A percentile compares a stretch with the other conserved stretches of the same genome.
Conservation (phyloP, 139 green algal genomes). For the Yamagishiella unicocca region DNA sequence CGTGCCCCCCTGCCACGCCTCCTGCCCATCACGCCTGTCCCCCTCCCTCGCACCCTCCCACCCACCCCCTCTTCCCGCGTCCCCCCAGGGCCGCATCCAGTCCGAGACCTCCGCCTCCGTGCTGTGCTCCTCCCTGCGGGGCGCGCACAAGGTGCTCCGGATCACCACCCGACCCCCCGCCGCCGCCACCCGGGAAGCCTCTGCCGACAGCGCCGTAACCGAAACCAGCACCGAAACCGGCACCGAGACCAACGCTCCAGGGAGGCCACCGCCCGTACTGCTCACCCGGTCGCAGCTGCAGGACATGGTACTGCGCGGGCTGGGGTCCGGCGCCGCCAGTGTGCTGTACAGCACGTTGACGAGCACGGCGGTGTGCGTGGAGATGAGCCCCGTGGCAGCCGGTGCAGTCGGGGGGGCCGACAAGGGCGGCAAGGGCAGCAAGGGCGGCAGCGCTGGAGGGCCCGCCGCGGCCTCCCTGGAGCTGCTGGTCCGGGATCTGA, state of each 20-base stretch:
- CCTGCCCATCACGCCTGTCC: too few relatives aligned
- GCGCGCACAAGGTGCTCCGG: neutral
- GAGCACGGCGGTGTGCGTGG: neutral
- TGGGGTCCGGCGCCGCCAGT: neutral
- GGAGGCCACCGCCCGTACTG: too few relatives aligned
- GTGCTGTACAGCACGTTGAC: constrained; percentile 31
- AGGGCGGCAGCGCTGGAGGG: too few relatives aligned
- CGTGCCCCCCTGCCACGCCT: neutral
- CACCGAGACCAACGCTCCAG: too few relatives aligned
- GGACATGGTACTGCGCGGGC: neutral
- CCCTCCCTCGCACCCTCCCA: too few relatives aligned
- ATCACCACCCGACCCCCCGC: neutral
- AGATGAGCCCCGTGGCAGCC: neutral
- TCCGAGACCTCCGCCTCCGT: neutral
- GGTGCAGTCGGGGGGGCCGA: neutral
- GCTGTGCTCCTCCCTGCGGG: neutral
- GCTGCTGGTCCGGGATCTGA: too few relatives aligned
- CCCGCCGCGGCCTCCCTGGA: too few relatives aligned
- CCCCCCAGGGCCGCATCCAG: neutral
- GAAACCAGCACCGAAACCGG: too few relatives aligned
- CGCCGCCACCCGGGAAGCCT: neutral
- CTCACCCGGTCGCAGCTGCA: neutral
- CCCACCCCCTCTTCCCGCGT: neutral
- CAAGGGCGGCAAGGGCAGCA: too few relatives aligned
- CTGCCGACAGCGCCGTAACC: too few relatives aligned